Conservation (phyloP, 306 rosid species). For the Lagenaria siceraria region DNA sequence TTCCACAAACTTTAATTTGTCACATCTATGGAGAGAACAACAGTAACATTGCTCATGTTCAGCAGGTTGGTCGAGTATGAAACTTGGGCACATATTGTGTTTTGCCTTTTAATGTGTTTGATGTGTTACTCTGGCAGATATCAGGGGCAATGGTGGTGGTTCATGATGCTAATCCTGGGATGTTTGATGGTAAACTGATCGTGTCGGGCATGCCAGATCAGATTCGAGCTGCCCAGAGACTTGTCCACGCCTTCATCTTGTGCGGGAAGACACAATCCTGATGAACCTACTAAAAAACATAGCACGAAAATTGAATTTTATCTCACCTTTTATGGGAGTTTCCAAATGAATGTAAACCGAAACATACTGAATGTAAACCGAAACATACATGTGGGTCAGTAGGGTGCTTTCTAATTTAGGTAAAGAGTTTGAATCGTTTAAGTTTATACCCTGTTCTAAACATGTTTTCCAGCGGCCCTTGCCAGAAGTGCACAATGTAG, state of each 20-base stretch:
- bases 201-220: constrained; percentile 53
- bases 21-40: constrained; percentile 60
- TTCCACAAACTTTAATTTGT: constrained; percentile 44
- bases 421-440: not conserved
- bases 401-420: not conserved
- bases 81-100: not conserved
- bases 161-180: constrained; percentile 53
- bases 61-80: constrained; percentile 37
- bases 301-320: not conserved
- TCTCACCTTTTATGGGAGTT: not conserved
- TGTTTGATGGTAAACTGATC: constrained; percentile 34
- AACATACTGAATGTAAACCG: not conserved
- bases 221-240: constrained; percentile 57
- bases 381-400: not conserved
- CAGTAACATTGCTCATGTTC: constrained; percentile 48
- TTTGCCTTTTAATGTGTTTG: constrained; percentile 2
- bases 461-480: not conserved
- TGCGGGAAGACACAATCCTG: constrained; percentile 42
- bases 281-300: not conserved
- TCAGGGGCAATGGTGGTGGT: constrained; percentile 60
- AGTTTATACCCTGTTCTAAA: not conserved
- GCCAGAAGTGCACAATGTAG: not conserved
- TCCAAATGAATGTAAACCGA: not conserved
- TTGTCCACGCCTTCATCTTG: constrained; percentile 77
- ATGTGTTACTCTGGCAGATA: constrained; percentile 25